These are phyloP conservation scores for Calonectria hongkongensis DNA, from an alignment of 2,329 filamentous ascomycete species.

Conservation along the genomic window DNA sequence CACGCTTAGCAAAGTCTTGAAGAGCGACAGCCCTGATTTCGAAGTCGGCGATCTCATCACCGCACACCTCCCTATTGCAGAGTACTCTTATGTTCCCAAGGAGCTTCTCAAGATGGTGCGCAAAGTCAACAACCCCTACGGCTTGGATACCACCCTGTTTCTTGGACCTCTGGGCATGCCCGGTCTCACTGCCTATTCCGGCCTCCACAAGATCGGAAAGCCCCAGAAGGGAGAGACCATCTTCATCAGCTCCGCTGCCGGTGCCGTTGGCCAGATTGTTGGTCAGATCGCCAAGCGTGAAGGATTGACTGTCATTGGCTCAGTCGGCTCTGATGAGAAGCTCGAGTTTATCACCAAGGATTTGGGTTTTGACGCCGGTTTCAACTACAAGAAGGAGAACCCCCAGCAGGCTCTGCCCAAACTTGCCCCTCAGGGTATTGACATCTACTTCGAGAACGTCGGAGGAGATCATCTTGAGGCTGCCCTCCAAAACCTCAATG, in stretches of 20 bases:
- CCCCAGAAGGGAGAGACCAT: constrained; percentile 83
- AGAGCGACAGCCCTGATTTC: constrained; percentile 79
- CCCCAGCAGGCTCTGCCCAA: constrained; percentile 80
- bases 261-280: constrained; percentile 88
- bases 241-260: constrained; percentile 86
- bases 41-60: constrained; percentile 80
- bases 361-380: constrained; percentile 76
- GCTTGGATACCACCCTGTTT: constrained; percentile 80
- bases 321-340: constrained; percentile 87
- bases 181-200: constrained; percentile 82
- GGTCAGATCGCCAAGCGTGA: constrained; percentile 90
- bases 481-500: constrained; percentile 69
- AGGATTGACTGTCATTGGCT: constrained; percentile 86
- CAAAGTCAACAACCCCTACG: constrained; percentile 81
- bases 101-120: constrained; percentile 64
- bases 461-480: constrained; percentile 72
- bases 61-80: constrained; percentile 75
- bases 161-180: constrained; percentile 80
- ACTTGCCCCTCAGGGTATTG: constrained; percentile 85
- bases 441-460: constrained; percentile 77
- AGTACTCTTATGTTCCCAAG: constrained; percentile 77
- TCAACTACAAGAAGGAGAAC: constrained; percentile 92
- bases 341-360: constrained; percentile 77
- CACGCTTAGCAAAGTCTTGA: constrained; percentile 81
- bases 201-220: constrained; percentile 78